These are phyloP conservation scores for Berberis vulgaris DNA, from an alignment of 164 flowering plant species.

Conservation along the genomic window DNA sequence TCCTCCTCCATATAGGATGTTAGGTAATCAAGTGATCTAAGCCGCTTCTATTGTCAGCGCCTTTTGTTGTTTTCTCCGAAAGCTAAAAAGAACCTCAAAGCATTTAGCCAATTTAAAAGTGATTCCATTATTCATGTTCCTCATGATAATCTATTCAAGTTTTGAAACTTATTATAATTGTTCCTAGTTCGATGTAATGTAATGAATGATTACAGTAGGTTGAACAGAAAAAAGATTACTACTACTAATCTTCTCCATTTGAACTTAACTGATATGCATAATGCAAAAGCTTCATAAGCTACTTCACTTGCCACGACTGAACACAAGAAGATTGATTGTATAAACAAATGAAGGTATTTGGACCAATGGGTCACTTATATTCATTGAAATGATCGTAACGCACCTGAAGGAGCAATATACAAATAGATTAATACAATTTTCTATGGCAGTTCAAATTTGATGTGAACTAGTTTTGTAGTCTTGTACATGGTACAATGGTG, in stretches of 20 bases:
- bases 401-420: slow-evolving; percentile 22
- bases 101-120: neutral
- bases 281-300: neutral
- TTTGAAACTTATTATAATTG: too few relatives aligned
- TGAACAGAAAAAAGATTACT: too few relatives aligned
- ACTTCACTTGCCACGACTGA: neutral
- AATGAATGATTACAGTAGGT: too few relatives aligned
- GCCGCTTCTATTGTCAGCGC: neutral
- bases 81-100: neutral
- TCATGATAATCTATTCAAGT: too few relatives aligned
- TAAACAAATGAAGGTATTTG: neutral
- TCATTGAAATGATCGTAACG: slow-evolving; percentile 4
- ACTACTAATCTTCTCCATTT: too few relatives aligned
- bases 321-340: neutral
- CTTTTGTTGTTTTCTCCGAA: neutral
- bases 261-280: too few relatives aligned
- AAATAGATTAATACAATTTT: slow-evolving; percentile 27
- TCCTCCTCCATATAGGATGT: neutral
- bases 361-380: slow-evolving; percentile 16
- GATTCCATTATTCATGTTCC: neutral
- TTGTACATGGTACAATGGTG: too few relatives aligned
- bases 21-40: slow-evolving; percentile 1
- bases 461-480: slow-evolving; percentile 20
- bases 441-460: slow-evolving; percentile 17
- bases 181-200: too few relatives aligned